These are phyloP conservation scores for Boletus subcaerulescens DNA, from an alignment of 768 basidiomycete species.

Conservation along the genomic window DNA sequence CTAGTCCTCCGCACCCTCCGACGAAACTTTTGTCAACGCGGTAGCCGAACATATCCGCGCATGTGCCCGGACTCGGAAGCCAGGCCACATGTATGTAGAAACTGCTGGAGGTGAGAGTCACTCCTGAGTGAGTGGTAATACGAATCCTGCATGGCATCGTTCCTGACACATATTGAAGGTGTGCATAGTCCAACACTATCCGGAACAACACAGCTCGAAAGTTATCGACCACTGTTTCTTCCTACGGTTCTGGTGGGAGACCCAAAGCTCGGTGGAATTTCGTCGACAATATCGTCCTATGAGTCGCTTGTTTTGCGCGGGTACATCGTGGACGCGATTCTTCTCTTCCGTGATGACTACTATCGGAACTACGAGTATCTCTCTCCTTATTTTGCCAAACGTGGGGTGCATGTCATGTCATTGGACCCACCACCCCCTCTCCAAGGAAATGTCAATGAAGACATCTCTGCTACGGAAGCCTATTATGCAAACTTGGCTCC, in stretches of 20 bases:
- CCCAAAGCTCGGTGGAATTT: conserved; percentile 89
- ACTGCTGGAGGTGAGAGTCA: conserved; percentile 87
- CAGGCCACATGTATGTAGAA: conserved; percentile 77
- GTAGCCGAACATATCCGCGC: conserved; percentile 60
- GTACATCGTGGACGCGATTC: conserved; percentile 79
- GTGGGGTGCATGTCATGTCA: conserved; percentile 53
- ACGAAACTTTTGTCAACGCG: conserved; percentile 62
- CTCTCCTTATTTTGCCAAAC: conserved; percentile 70
- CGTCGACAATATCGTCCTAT: conserved; percentile 87
- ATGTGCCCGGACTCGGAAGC: conserved; percentile 39
- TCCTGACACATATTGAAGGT: conserved; percentile 44
- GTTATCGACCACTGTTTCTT: conserved; percentile 81
- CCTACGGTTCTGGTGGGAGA: conserved; percentile 89
- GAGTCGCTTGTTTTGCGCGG: conserved; percentile 90
- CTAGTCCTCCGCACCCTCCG: conserved; percentile 46
- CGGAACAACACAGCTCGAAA: conserved; percentile 79
- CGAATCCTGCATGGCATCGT: not conserved
- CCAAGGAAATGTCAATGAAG: conserved; percentile 40
- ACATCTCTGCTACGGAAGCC: conserved; percentile 53
- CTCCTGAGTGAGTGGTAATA: conserved; percentile 9
- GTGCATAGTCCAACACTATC: conserved; percentile 89
- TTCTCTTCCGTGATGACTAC: conserved; percentile 83
- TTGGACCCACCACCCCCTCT: conserved; percentile 59
- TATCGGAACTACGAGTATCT: conserved; percentile 89
- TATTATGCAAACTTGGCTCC: conserved; percentile 65